Evolutionary conservation across 768 basidiomycete genomes (phyloP).

Genomic region (Phlegmacium glaucopus): DNA sequence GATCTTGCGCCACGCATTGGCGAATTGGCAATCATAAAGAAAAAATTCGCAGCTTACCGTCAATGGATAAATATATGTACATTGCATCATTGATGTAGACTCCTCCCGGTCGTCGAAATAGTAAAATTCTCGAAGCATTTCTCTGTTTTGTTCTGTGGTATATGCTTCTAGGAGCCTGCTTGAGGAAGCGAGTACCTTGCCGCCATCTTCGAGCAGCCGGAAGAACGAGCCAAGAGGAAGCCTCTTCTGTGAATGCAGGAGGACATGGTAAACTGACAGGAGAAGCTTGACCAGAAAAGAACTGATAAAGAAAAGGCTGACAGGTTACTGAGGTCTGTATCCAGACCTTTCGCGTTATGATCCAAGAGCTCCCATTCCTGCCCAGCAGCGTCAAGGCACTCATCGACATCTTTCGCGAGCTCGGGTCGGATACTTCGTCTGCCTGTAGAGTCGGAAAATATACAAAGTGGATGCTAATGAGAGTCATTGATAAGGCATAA

Average conservation of each 20-base stretch:
- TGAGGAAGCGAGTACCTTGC: slow-evolving; percentile 68
- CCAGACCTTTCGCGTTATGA: slow-evolving; percentile 85
- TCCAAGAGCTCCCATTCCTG: slow-evolving; percentile 97
- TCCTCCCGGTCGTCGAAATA: slow-evolving; percentile 97
- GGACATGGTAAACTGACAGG: slow-evolving; percentile 84
- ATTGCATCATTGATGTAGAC: slow-evolving; percentile 60
- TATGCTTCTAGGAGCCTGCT: slow-evolving; percentile 84
- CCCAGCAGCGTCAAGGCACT: slow-evolving; percentile 92
- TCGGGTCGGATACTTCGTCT: slow-evolving; percentile 87
- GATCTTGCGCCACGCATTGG: no score
- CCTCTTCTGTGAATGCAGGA: slow-evolving; percentile 81
- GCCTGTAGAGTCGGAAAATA: slow-evolving; percentile 86
- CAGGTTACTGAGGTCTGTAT: slow-evolving; percentile 83
- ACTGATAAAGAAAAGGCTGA: background rate
- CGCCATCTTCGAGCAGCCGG: slow-evolving; percentile 89
- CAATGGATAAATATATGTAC: no score
- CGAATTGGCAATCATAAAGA: no score
- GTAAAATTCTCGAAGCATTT: slow-evolving; percentile 93
- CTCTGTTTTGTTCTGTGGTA: slow-evolving; percentile 84
- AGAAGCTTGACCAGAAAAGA: slow-evolving; percentile 1
- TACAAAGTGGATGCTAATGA: slow-evolving; percentile 67
- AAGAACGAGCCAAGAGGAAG: slow-evolving; percentile 91
- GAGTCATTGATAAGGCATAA: slow-evolving; percentile 1
- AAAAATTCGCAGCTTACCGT: no score
- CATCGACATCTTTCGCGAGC: slow-evolving; percentile 81